Percentiles rank a stretch among this genome's conserved stretches.
These are phyloP conservation scores for Warburgia ugandensis DNA, from an alignment of 164 flowering plant species.

Conservation along the genomic window DNA sequence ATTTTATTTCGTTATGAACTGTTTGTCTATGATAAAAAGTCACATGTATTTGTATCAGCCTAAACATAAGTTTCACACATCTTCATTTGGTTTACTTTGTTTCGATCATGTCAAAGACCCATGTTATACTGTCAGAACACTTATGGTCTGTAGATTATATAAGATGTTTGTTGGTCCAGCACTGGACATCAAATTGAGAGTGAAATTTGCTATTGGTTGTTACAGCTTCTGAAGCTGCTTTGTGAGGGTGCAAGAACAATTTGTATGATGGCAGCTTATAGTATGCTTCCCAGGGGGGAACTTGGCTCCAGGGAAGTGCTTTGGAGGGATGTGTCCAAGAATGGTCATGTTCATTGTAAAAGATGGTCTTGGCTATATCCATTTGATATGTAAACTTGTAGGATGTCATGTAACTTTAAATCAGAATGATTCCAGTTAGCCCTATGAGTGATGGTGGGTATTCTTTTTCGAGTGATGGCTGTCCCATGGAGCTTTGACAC, in stretches of 20 bases:
- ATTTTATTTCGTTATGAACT: neutral
- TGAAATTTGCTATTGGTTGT: constrained; percentile 49
- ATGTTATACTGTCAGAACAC: constrained; percentile 5
- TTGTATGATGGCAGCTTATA: constrained; percentile 55
- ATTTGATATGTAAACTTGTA: too few species aligned
- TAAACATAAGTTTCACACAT: neutral
- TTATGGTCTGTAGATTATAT: constrained; percentile 9
- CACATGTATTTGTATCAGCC: neutral
- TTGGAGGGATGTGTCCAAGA: too few species aligned
- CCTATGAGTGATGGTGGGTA: too few species aligned
- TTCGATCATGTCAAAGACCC: constrained; percentile 3
- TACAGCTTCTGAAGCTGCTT: constrained; percentile 70
- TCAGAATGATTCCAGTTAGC: too few species aligned
- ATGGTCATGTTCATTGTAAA: too few species aligned
- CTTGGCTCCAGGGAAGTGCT: too few species aligned
- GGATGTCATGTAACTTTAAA: too few species aligned
- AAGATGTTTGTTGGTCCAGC: constrained; percentile 27
- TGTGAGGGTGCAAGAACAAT: constrained; percentile 42
- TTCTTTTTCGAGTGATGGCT: too few species aligned
- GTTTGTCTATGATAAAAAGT: neutral
- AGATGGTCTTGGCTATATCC: too few species aligned
- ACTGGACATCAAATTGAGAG: constrained; percentile 25
- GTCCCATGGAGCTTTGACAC: too few species aligned
- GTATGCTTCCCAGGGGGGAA: too few species aligned
- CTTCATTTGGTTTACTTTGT: constrained; percentile 7